Conservation (phyloP, 148 eudicot species). For the Drosera capensis region DNA sequence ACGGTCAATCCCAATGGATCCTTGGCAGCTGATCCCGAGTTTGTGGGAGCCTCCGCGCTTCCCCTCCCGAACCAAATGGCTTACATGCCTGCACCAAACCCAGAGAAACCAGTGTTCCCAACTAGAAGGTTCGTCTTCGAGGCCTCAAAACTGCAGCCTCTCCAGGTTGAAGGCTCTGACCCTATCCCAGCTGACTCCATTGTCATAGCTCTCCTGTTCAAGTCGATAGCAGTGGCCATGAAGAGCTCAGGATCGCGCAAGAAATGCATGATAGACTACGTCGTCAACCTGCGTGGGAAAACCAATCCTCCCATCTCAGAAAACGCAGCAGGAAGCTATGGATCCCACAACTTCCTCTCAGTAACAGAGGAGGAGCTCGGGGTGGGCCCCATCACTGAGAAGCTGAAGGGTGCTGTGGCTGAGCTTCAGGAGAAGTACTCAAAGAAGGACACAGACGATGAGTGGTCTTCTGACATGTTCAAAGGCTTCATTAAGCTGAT, state of each 20-base stretch:
- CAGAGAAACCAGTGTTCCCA: constrained; percentile 1
- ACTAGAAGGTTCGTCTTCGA: constrained; percentile 22
- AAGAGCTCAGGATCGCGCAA: neutral
- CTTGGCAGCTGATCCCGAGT: constrained; percentile 7
- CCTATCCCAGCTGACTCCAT: constrained; percentile 25
- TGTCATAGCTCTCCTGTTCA: constrained; percentile 23
- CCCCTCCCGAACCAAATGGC: constrained; percentile 10
- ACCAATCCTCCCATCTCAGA: constrained; percentile 11
- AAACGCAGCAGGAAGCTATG: constrained; percentile 18
- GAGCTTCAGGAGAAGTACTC: neutral
- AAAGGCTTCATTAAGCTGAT: neutral
- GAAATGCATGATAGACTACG: constrained; percentile 1
- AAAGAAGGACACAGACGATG: neutral
- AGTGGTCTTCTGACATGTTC: neutral
- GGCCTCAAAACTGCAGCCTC: constrained; percentile 13
- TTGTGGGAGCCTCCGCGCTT: constrained; percentile 13
- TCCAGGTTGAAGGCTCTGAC: constrained; percentile 4
- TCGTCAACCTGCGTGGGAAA: constrained; percentile 22
- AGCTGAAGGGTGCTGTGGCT: neutral
- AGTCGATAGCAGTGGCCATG: constrained; percentile 7
- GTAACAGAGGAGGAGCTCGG: neutral
- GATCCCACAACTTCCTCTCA: constrained; percentile 5
- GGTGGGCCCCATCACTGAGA: neutral
- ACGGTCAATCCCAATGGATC: constrained; percentile 2
- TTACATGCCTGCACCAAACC: constrained; percentile 5